Conservation (phyloP, 352 stramenopile genomes). For the Aphanomyces invadans region DNA sequence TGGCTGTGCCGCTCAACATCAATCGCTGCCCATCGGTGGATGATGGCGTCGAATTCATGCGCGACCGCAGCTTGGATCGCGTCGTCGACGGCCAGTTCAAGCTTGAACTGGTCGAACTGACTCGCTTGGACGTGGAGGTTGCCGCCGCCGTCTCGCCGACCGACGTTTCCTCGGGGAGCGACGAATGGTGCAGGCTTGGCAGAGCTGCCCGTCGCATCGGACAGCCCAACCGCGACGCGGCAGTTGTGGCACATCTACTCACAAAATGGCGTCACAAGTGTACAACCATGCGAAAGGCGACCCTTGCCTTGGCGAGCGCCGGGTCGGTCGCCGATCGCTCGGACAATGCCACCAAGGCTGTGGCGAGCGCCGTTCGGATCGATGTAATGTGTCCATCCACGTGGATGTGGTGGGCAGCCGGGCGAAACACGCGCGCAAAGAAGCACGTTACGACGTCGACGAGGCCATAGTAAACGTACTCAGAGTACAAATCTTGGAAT, state of each 20-base stretch:
- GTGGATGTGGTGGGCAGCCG: not conserved
- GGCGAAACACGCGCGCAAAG: slow-evolving; percentile 1
- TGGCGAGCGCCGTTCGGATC: not conserved
- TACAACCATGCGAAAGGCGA: not conserved
- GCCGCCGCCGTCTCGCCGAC: not conserved
- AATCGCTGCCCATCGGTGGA: not conserved
- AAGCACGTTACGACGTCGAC: not conserved
- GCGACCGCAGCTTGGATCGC: not conserved
- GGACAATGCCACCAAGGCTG: not conserved
- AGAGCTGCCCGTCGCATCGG: not conserved
- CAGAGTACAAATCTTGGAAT: not conserved
- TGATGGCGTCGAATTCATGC: not conserved
- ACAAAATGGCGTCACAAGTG: not conserved
- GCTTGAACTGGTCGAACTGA: slow-evolving; percentile 10
- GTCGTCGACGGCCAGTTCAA: not conserved
- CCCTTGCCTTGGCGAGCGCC: not conserved
- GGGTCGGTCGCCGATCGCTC: not conserved
- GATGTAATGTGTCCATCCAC: not conserved
- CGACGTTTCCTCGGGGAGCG: not conserved
- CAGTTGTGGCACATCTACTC: not conserved
- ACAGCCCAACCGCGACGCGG: not conserved
- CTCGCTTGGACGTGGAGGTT: not conserved
- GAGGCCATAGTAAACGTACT: slow-evolving; percentile 7
- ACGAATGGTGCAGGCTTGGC: not conserved
- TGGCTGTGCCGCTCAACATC: not conserved